phyloP scores from a whole-genome alignment of 2,329 filamentous ascomycete species.

The Cordyceps javanica region DNA sequence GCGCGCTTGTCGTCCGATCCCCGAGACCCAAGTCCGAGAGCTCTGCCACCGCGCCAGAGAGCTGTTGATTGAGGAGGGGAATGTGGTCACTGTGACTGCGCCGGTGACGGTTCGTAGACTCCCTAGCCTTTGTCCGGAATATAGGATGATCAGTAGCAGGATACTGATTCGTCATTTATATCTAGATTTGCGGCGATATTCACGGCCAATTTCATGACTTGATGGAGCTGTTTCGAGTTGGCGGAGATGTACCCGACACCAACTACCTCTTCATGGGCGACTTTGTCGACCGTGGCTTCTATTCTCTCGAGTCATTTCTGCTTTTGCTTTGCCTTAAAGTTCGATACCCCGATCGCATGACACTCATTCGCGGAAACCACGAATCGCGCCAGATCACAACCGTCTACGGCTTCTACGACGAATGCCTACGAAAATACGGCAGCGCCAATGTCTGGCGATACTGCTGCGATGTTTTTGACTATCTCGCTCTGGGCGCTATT shows the following conservation, averaged over 20 bases:
- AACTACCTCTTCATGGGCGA: constrained; percentile 99
- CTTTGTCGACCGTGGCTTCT: constrained; percentile 97
- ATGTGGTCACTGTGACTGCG: constrained; percentile 90
- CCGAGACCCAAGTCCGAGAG: constrained; percentile 90
- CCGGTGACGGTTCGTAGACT: constrained; percentile 71
- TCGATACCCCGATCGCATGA: constrained; percentile 94
- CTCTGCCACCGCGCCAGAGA: constrained; percentile 96
- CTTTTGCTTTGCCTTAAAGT: constrained; percentile 95
- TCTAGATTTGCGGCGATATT: constrained; percentile 88
- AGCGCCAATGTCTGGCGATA: constrained; percentile 96
- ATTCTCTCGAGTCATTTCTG: constrained; percentile 93
- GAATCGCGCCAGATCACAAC: constrained; percentile 96
- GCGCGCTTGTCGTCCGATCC: constrained; percentile 91
- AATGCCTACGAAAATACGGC: constrained; percentile 92
- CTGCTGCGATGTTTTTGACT: constrained; percentile 97
- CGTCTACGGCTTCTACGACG: constrained; percentile 97
- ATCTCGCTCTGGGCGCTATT: constrained; percentile 83
- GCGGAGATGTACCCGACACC: constrained; percentile 88
- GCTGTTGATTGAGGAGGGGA: constrained; percentile 93
- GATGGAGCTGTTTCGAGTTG: constrained; percentile 94
- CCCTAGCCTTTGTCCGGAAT: background rate
- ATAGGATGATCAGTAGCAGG: background rate
- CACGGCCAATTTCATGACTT: constrained; percentile 95
- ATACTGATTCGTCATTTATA: background rate
- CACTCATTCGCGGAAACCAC: constrained; percentile 89